Conservation (phyloP, 306 rosid species). For the Cucumis hystrix region DNA sequence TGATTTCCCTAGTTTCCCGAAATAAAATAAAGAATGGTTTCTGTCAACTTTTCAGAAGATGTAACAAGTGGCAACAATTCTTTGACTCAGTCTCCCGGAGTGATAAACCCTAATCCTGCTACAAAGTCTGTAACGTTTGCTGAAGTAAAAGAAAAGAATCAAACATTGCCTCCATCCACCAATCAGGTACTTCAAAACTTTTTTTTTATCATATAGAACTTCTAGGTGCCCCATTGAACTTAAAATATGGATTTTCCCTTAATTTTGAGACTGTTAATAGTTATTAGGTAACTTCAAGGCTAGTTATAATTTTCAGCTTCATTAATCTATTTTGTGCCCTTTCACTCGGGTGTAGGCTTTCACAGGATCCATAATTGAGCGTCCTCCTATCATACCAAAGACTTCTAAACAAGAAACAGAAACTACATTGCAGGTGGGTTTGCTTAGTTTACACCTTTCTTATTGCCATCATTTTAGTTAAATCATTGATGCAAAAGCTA, state of each 20-base stretch:
- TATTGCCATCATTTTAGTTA: background rate
- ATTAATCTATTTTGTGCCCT: background rate
- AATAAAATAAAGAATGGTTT: background rate
- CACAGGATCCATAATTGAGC: conserved; percentile 76
- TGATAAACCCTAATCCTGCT: conserved; percentile 7
- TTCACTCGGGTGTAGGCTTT: conserved; percentile 48
- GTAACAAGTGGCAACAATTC: background rate
- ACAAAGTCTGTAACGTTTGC: conserved; percentile 20
- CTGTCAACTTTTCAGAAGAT: conserved; percentile 5
- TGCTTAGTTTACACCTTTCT: background rate
- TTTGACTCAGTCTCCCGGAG: conserved; percentile 1
- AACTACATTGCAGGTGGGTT: conserved; percentile 37
- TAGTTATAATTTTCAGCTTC: background rate
- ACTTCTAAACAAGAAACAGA: conserved; percentile 28
- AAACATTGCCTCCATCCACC: conserved; percentile 21
- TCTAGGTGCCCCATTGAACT: background rate
- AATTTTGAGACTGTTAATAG: background rate
- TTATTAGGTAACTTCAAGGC: background rate
- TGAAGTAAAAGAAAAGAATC: conserved; percentile 28
- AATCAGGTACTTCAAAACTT: conserved; percentile 36
- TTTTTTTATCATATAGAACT: background rate
- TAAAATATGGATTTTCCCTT: background rate
- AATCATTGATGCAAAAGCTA: conserved; percentile 1
- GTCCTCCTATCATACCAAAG: conserved; percentile 18
- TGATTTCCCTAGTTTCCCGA: background rate